Conservation (phyloP, 2,329 filamentous ascomycete species). For the Neodidymelliopsis sp. region DNA sequence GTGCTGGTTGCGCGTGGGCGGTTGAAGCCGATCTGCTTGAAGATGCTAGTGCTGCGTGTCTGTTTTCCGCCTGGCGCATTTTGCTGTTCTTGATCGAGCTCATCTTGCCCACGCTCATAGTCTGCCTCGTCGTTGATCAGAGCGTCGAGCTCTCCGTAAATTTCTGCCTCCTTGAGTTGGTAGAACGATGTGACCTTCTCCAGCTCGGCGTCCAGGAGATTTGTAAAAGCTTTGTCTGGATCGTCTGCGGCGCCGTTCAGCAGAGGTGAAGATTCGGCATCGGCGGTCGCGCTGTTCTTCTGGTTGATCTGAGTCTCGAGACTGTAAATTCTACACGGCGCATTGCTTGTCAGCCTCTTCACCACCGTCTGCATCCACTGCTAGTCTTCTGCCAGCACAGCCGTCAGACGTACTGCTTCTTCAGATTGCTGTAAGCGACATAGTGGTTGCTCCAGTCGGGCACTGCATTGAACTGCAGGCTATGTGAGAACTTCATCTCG, state of each 20-base stretch:
- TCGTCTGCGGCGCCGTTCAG: slow-evolving; percentile 70
- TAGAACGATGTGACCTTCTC: slow-evolving; percentile 96
- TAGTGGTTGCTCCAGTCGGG: slow-evolving; percentile 99
- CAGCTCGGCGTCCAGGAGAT: slow-evolving; percentile 84
- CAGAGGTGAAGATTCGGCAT: slow-evolving; percentile 85
- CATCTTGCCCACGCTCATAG: slow-evolving; percentile 66
- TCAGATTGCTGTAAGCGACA: slow-evolving; percentile 97
- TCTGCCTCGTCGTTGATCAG: slow-evolving; percentile 76
- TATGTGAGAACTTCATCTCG: slow-evolving; percentile 99
- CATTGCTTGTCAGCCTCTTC: slow-evolving; percentile 31
- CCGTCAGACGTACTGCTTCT: slow-evolving; percentile 81
- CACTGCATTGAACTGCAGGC: slow-evolving; percentile 98
- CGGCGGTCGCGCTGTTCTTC: slow-evolving; percentile 58
- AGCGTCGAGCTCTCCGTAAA: slow-evolving; percentile 79
- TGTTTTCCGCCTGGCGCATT: slow-evolving; percentile 49
- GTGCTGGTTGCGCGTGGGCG: slow-evolving; percentile 55
- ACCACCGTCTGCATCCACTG: neutral
- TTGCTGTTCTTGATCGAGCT: slow-evolving; percentile 46
- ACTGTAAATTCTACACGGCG: slow-evolving; percentile 77
- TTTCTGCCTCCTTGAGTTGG: slow-evolving; percentile 84
- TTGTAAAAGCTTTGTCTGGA: slow-evolving; percentile 81
- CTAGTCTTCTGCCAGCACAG: neutral
- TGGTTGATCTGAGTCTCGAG: slow-evolving; percentile 86
- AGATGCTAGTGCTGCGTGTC: slow-evolving; percentile 58
- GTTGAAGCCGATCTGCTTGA: slow-evolving; percentile 50